These are phyloP conservation scores for Fusarium piperis DNA, from an alignment of 2,329 filamentous ascomycete genomes.

Conservation along the genomic window DNA sequence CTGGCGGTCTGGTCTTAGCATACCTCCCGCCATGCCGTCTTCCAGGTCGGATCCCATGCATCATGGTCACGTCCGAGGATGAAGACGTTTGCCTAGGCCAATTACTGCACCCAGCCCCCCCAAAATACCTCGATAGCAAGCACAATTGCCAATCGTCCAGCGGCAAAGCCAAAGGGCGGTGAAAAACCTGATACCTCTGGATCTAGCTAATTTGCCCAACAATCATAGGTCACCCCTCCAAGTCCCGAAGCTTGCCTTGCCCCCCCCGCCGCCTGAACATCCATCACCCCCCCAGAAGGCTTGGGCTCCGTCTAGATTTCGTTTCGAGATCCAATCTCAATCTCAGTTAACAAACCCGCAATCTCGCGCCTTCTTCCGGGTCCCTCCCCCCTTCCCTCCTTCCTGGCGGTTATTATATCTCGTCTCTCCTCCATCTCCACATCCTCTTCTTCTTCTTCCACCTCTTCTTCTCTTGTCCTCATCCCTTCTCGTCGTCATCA, in stretches of 20 bases:
- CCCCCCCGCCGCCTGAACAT: constrained; percentile 7
- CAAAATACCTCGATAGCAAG: constrained; percentile 24
- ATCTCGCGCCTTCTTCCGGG: constrained; percentile 38
- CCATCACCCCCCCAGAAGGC: constrained; percentile 18
- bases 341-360: constrained; percentile 37
- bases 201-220: constrained; percentile 34
- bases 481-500: constrained; percentile 11
- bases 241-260: constrained; percentile 1
- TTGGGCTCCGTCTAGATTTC: constrained; percentile 21
- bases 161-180: constrained; percentile 39
- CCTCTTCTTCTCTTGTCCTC: constrained; percentile 25
- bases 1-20: constrained; percentile 6
- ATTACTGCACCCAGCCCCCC: constrained; percentile 2
- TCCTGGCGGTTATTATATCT: constrained; percentile 1
- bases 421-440: constrained; percentile 31
- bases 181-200: constrained; percentile 37
- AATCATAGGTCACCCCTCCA: constrained; percentile 33
- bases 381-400: constrained; percentile 11
- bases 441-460: constrained; percentile 24
- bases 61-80: constrained; percentile 23
- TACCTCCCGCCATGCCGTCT: neutral
- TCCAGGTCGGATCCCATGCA: constrained; percentile 2
- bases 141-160: constrained; percentile 22
- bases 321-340: constrained; percentile 37
- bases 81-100: constrained; percentile 7